Percentiles rank a stretch among this genome's conserved stretches.
phyloP scores from a whole-genome alignment of 2,329 filamentous ascomycete genomes.

The Penicillium sp. region DNA sequence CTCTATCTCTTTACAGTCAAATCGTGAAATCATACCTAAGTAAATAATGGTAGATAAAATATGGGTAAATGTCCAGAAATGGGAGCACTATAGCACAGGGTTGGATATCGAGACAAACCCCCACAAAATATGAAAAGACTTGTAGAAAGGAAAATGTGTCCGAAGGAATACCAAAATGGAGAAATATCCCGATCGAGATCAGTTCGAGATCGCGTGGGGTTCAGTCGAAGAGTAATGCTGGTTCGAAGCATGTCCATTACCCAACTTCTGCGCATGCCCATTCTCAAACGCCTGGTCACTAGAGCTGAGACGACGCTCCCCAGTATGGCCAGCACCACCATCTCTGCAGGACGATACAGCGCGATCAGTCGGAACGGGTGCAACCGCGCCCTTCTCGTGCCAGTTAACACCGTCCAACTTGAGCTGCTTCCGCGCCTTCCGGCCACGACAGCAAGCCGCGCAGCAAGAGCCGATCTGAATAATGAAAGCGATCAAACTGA shows the following conservation, averaged over 20 bases:
- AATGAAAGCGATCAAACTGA: constrained; percentile 66
- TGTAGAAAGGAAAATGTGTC: neutral
- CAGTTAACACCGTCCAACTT: constrained; percentile 21
- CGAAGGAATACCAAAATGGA: neutral
- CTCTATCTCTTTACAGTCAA: neutral
- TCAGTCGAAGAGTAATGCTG: constrained; percentile 1
- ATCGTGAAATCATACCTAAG: constrained; percentile 1
- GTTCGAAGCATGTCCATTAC: neutral
- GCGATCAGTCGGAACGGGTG: neutral
- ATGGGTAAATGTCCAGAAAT: constrained; percentile 1
- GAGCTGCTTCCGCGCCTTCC: constrained; percentile 37
- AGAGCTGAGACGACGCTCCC: neutral
- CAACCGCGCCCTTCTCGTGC: constrained; percentile 14
- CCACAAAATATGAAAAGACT: neutral
- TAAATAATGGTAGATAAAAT: neutral
- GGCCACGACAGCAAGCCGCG: constrained; percentile 53
- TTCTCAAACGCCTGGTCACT: neutral
- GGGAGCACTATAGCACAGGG: neutral
- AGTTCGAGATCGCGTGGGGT: constrained; percentile 3
- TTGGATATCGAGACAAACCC: neutral
- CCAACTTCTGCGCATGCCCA: neutral
- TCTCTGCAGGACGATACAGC: neutral
- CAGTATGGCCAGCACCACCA: neutral
- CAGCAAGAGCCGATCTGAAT: constrained; percentile 76
- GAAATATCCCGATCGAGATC: neutral